phyloP scores from a whole-genome alignment of 2,329 filamentous ascomycete genomes.

The Botrytis cinerea region DNA sequence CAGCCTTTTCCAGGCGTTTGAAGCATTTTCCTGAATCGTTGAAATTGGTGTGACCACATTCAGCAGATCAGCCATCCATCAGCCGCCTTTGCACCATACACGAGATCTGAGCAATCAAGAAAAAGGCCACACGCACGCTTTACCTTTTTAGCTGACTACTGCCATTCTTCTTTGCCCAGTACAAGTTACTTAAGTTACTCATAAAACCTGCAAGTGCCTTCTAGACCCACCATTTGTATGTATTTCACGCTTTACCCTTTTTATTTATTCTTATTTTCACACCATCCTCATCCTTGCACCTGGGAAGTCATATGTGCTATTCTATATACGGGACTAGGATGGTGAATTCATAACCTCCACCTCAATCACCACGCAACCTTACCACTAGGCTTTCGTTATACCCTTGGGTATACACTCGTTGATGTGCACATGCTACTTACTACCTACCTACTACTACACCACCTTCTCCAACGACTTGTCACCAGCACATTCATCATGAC shows the following conservation, averaged over 20 bases:
- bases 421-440: conserved; percentile 30
- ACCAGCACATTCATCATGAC: conserved; percentile 37
- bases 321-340: conserved; percentile 15
- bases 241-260: conserved; percentile 29
- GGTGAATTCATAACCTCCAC: conserved; percentile 15
- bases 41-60: conserved; percentile 34
- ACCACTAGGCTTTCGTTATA: conserved; percentile 23
- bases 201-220: conserved; percentile 18
- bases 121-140: conserved; percentile 24
- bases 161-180: conserved; percentile 16
- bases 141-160: conserved; percentile 24
- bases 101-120: conserved; percentile 30
- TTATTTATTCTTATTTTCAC: conserved; percentile 25
- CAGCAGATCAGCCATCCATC: conserved; percentile 35
- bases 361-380: conserved; percentile 28
- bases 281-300: conserved; percentile 36
- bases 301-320: conserved; percentile 35
- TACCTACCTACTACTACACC: conserved; percentile 16
- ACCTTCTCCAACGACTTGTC: conserved; percentile 29
- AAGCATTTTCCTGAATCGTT: conserved; percentile 25
- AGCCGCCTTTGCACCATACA: conserved; percentile 29
- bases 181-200: conserved; percentile 13
- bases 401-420: conserved; percentile 12
- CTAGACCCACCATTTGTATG: conserved; percentile 25
- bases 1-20: conserved; percentile 27